A percentile compares a stretch with the other conserved stretches of the same genome.
Conservation (phyloP, 2,329 filamentous ascomycete genomes). For the Nemania serpens region DNA sequence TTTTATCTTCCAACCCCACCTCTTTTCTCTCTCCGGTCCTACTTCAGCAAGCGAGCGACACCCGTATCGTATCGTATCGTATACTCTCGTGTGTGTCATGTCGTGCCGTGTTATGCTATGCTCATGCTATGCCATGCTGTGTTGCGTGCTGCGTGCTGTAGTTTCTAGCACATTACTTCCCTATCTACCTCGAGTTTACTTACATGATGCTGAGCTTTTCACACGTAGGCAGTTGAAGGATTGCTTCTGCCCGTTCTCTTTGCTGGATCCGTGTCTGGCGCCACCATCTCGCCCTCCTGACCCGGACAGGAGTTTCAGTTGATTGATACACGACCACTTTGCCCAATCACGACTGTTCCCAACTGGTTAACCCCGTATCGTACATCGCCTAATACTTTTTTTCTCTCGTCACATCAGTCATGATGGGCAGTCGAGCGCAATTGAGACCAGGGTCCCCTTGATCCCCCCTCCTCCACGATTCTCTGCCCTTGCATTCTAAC, state of each 20-base stretch:
- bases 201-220: constrained; percentile 2
- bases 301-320: constrained; percentile 36
- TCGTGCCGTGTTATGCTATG: background rate
- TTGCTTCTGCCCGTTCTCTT: constrained; percentile 18
- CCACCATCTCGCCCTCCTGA: constrained; percentile 37
- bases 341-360: constrained; percentile 37
- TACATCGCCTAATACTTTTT: constrained; percentile 28
- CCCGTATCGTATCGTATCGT: background rate
- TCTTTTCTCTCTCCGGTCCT: background rate
- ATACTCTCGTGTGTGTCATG: constrained; percentile 3
- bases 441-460: constrained; percentile 34
- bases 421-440: constrained; percentile 33
- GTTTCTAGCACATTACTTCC: background rate
- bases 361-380: constrained; percentile 31
- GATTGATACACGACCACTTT: constrained; percentile 35
- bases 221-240: constrained; percentile 19
- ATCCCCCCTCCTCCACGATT: constrained; percentile 22
- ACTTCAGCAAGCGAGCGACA: constrained; percentile 16
- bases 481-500: constrained; percentile 35
- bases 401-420: constrained; percentile 34
- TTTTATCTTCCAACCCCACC: no score
- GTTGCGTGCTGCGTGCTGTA: background rate
- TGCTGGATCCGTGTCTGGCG: constrained; percentile 29
- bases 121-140: background rate
- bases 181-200: background rate